phyloP scores from a whole-genome alignment of 2,329 filamentous ascomycete genomes.

The Hortaea sp. region DNA sequence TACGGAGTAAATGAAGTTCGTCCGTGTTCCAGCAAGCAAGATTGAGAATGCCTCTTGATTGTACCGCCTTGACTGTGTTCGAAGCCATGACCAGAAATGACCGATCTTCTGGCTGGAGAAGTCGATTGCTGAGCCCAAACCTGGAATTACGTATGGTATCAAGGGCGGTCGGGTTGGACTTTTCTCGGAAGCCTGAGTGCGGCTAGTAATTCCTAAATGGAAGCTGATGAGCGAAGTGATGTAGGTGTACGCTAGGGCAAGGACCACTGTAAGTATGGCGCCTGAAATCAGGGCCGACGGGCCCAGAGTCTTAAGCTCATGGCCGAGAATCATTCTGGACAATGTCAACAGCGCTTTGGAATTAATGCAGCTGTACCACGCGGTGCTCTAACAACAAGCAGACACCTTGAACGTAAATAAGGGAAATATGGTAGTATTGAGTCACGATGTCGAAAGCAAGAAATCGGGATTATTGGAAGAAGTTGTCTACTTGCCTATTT shows the following conservation, averaged over 20 bases:
- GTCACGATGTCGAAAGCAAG: not conserved
- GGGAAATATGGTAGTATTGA: not conserved
- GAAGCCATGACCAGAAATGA: slow-evolving; percentile 10
- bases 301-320: not conserved
- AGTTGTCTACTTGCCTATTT: too few species aligned
- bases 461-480: not conserved
- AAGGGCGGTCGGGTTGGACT: slow-evolving; percentile 2
- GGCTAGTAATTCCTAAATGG: not conserved
- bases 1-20: slow-evolving; percentile 12
- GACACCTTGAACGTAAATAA: not conserved
- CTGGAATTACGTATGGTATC: slow-evolving; percentile 14
- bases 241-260: slow-evolving; percentile 2
- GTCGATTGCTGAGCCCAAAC: slow-evolving; percentile 10
- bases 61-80: not conserved
- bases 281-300: not conserved
- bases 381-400: not conserved
- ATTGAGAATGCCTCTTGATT: slow-evolving; percentile 10
- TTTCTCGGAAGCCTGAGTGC: not conserved
- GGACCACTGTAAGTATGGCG: not conserved
- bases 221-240: not conserved
- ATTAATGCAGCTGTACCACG: not conserved
- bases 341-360: not conserved
- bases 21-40: slow-evolving; percentile 8
- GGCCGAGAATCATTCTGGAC: not conserved
- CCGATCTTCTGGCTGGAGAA: slow-evolving; percentile 14